Evolutionary conservation across 2,329 filamentous ascomycete species (phyloP), one percentile per base, ranked within the genome.

Genomic region (Pseudopithomyces maydicus): DNA sequence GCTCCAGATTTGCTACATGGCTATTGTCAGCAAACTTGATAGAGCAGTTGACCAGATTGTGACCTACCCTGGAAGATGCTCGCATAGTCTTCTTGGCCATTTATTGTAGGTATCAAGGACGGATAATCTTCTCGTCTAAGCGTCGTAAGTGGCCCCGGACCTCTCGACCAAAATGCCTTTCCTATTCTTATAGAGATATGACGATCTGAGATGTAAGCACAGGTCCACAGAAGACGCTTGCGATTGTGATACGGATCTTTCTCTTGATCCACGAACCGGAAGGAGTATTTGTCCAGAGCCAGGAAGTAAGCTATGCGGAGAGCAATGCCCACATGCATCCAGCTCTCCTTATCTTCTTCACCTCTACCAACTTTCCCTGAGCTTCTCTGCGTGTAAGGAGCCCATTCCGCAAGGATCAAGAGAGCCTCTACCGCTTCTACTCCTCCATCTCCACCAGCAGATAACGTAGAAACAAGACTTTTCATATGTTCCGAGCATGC

Each of bases 251-350:
- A 79, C 26, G 83, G 81, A 8, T 86, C 82, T 54, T 85, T 85
- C n/a, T 81, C 81, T 11, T 84, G 82, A 42, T 83, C 80, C 36
- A 87, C 84, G 32, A 85, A 83, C 42, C 85, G 81, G 63, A 91
- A 87, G 0, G 87, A 86, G 19, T 88, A 90, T 57, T 86, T 82
- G 68, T 91, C 89, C 17, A 91, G 79, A 1, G 86, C 85, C 15
- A 90, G 83, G 49, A 89, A 89, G 69, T 91, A 91, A 0, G 85
- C 88, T 2, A 90, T 84, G 6, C 89, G 82, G 6, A 91, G 76
- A 2, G 89, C 89, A 19, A 88, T 82, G 1, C 89, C 89, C 6
- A 90, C 87, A 64, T 90, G 86, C 88, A 91, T 91, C 89, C 89
- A 91, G 0, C 88, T 88, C 29, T 89, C 88, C 43, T 89, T 83